A percentile compares a stretch with the other conserved stretches of the same genome.
Conservation (phyloP, 2,329 filamentous ascomycete species). For the Fusarium papillatum region DNA sequence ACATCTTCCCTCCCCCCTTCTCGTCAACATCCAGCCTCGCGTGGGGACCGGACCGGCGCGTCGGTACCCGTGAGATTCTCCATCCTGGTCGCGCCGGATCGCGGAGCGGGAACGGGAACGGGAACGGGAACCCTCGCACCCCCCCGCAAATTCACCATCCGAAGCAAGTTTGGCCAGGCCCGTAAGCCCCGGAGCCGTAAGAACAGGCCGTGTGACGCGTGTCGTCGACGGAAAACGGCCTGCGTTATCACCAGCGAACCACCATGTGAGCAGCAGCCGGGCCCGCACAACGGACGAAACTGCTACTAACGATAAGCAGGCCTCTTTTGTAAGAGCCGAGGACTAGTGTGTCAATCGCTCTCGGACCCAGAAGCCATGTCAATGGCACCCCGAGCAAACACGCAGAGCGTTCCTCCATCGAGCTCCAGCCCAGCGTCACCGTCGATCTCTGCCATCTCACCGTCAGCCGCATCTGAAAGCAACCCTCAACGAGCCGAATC, state of each 20-base stretch:
- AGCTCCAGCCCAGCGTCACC: conserved; percentile 26
- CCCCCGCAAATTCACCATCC: conserved; percentile 55
- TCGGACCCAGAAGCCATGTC: conserved; percentile 26
- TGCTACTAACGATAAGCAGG: conserved; percentile 37
- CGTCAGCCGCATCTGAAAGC: conserved; percentile 23
- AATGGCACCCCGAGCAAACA: conserved; percentile 15
- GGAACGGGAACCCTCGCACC: conserved; percentile 24
- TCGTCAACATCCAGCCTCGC: not conserved
- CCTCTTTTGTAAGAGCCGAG: conserved; percentile 51
- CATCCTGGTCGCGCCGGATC: conserved; percentile 11
- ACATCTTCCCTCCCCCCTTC: conserved; percentile 11
- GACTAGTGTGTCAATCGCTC: conserved; percentile 50
- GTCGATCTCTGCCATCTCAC: conserved; percentile 27
- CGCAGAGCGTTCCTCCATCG: conserved; percentile 2
- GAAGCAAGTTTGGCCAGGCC: conserved; percentile 56
- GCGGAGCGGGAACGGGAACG: conserved; percentile 22
- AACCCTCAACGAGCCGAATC: conserved; percentile 22
- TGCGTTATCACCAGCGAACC: conserved; percentile 59
- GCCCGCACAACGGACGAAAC: no score
- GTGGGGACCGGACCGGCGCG: conserved; percentile 4
- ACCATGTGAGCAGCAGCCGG: conserved; percentile 53
- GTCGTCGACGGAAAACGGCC: conserved; percentile 60
- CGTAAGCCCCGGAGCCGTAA: conserved; percentile 59
- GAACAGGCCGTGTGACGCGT: conserved; percentile 60
- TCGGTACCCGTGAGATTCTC: conserved; percentile 23